phyloP scores from a whole-genome alignment of 345 rosid species.

The Reutealis trisperma region DNA sequence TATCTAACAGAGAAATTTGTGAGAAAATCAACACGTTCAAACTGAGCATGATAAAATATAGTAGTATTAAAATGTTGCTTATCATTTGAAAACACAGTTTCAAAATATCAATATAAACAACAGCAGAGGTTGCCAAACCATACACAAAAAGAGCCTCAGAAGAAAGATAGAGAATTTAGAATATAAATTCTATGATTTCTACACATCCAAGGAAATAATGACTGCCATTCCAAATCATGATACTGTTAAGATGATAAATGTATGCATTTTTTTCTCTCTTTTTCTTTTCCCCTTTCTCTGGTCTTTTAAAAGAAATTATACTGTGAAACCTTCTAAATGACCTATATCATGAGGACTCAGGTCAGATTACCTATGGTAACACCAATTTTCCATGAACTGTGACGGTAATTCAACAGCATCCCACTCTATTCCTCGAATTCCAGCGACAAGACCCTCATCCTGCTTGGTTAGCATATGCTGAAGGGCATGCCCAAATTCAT shows the following conservation, averaged over 20 bases:
- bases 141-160: not conserved
- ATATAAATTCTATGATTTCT: not conserved
- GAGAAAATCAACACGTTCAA: not conserved
- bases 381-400: constrained; percentile 98
- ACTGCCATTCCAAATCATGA: not conserved
- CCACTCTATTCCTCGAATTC: constrained; percentile 87
- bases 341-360: not conserved
- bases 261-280: not conserved
- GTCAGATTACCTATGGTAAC: constrained; percentile 76
- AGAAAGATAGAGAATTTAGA: not conserved
- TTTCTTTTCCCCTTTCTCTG: not conserved
- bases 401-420: constrained; percentile 96
- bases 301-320: constrained; percentile 1
- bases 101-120: not conserved
- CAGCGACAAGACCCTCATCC: constrained; percentile 92
- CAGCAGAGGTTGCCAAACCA: not conserved
- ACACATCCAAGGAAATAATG: not conserved
- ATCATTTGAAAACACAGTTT: not conserved
- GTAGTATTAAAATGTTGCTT: not conserved
- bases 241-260: not conserved
- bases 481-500: constrained; percentile 97
- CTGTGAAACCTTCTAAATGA: constrained; percentile 3
- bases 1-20: not conserved
- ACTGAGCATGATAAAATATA: not conserved
- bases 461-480: constrained; percentile 92